phyloP scores from a whole-genome alignment of 768 basidiomycete species.

The Tubosaeta brunneosetosa region DNA sequence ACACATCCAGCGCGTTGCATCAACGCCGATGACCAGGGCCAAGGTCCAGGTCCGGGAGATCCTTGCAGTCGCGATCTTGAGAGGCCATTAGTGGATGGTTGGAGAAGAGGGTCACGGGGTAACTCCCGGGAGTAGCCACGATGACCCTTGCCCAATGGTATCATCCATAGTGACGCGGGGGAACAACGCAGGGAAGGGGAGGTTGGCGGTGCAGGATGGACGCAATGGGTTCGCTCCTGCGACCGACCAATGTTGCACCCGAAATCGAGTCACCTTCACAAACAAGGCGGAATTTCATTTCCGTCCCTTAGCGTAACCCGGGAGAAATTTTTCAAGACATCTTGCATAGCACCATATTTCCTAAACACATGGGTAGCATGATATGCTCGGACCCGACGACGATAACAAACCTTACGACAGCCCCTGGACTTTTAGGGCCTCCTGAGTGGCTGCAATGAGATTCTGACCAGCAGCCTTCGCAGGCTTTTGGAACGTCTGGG shows the following conservation, averaged over 20 bases:
- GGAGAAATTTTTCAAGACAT: neutral
- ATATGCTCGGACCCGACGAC: constrained; percentile 7
- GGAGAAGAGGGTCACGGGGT: neutral
- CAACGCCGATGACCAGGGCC: neutral
- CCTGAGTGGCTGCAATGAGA: constrained; percentile 49
- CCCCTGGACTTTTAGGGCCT: constrained; percentile 51
- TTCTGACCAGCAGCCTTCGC: constrained; percentile 85
- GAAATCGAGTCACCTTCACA: neutral
- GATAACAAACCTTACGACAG: neutral
- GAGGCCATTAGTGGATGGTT: too few species aligned
- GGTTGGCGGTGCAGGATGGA: too few species aligned
- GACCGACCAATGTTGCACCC: neutral
- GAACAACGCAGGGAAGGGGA: too few species aligned
- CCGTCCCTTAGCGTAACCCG: constrained; percentile 1
- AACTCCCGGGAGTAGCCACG: too few species aligned
- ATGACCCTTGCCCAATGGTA: too few species aligned
- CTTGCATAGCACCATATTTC: constrained; percentile 16
- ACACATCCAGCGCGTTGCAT: neutral
- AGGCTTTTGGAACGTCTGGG: constrained; percentile 89
- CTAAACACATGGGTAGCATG: constrained; percentile 16
- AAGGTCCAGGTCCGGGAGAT: neutral
- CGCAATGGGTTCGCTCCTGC: too few species aligned
- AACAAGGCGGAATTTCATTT: neutral
- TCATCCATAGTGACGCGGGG: too few species aligned
- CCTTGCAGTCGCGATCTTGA: neutral